These are phyloP conservation scores for Lablab purpureus DNA, from an alignment of 306 rosid genomes.

Conservation along the genomic window DNA sequence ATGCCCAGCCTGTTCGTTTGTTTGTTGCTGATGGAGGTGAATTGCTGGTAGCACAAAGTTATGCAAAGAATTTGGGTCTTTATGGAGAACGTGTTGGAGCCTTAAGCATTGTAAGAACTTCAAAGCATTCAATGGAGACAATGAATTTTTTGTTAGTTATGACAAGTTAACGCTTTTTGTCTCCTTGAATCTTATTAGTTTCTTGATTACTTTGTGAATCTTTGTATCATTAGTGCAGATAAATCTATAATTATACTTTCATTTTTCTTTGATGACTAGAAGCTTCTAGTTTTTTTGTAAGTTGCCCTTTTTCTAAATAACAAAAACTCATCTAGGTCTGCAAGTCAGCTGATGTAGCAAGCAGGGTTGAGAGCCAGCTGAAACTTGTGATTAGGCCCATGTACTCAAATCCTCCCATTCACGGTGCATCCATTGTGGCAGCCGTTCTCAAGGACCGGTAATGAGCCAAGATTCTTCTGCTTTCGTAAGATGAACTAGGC, in stretches of 20 bases:
- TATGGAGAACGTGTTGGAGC: constrained; percentile 99
- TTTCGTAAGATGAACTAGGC: constrained; percentile 2
- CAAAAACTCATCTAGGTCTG: constrained; percentile 65
- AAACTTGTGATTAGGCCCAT: constrained; percentile 98
- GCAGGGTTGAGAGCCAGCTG: constrained; percentile 94
- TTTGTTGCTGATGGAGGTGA: constrained; percentile 99
- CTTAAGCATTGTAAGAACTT: constrained; percentile 81
- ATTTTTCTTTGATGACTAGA: not conserved
- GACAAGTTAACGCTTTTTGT: not conserved
- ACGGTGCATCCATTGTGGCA: constrained; percentile 98
- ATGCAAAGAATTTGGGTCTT: constrained; percentile 97
- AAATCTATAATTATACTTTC: not conserved
- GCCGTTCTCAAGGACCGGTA: constrained; percentile 92
- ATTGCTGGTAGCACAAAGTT: constrained; percentile 90
- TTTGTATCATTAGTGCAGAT: not conserved
- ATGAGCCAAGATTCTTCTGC: constrained; percentile 7
- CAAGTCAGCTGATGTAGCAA: constrained; percentile 82
- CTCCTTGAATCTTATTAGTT: constrained; percentile 26
- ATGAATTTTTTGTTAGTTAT: not conserved
- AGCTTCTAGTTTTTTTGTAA: constrained; percentile 2
- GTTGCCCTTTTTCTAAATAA: constrained; percentile 25
- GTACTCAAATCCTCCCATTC: constrained; percentile 98
- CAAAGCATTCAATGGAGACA: constrained; percentile 29
- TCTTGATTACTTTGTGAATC: constrained; percentile 18
- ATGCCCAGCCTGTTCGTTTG: constrained; percentile 86